Conservation (phyloP, 495 filamentous ascomycete species). For the Hypomontagnella submonticulosa region DNA sequence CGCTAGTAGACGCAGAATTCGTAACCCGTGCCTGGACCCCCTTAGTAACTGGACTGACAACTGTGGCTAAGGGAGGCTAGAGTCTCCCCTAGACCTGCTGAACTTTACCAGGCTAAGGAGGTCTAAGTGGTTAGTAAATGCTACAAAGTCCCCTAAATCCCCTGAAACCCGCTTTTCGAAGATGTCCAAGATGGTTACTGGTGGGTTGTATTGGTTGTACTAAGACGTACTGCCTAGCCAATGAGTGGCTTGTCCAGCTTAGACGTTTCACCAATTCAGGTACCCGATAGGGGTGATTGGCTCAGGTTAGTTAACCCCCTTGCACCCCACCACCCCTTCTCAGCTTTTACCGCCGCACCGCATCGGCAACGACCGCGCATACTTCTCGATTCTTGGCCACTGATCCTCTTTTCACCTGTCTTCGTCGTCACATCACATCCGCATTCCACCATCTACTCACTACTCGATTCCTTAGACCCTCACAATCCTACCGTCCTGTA, state of each 20-base stretch:
- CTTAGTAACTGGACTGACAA: conserved; percentile 12
- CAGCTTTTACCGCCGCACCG: conserved; percentile 39
- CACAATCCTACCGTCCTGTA: conserved; percentile 7
- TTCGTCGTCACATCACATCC: conserved; percentile 3
- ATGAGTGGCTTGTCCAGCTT: conserved; percentile 22
- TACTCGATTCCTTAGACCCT: conserved; percentile 27
- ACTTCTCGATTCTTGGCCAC: conserved; percentile 25
- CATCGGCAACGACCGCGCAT: conserved; percentile 28
- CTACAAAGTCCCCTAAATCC: conserved; percentile 8
- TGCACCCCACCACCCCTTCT: conserved; percentile 24
- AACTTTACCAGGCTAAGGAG: conserved; percentile 4
- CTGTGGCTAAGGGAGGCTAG: conserved; percentile 29
- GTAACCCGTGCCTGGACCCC: conserved; percentile 16
- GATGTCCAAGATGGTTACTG: too few species aligned
- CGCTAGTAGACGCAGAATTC: neutral
- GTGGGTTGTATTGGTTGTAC: conserved; percentile 3
- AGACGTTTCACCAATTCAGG: conserved; percentile 43
- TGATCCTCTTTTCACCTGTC: neutral
- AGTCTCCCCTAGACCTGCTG: conserved; percentile 9
- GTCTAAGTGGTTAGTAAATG: neutral
- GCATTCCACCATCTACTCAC: conserved; percentile 9
- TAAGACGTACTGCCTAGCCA: conserved; percentile 22
- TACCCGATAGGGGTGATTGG: conserved; percentile 41
- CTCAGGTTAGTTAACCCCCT: conserved; percentile 7
- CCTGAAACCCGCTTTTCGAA: conserved; percentile 40